These are phyloP conservation scores for Starmera caribaea DNA, from an alignment of 805 yeast species.

Conservation along the genomic window DNA sequence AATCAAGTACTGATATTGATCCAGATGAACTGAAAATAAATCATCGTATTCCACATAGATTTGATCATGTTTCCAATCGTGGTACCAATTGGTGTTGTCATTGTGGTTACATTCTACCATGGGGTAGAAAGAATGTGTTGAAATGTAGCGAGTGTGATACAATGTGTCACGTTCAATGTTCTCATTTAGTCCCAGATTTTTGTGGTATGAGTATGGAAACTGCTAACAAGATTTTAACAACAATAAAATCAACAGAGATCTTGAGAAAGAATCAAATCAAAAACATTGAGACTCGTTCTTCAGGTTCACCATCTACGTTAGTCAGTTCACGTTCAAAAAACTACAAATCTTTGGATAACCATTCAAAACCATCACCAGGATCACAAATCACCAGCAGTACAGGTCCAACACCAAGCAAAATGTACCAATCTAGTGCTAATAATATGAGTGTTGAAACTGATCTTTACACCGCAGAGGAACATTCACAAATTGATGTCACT, in stretches of 20 bases:
- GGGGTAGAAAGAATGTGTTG: slow-evolving; percentile 88
- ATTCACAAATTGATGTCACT: no score
- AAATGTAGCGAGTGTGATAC: slow-evolving; percentile 92
- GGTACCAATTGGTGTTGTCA: slow-evolving; percentile 99
- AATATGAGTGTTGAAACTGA: no score
- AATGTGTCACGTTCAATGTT: slow-evolving; percentile 89
- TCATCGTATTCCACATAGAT: slow-evolving; percentile 95
- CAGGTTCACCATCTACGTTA: slow-evolving; percentile 7
- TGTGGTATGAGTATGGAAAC: slow-evolving; percentile 98
- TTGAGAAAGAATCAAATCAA: slow-evolving; percentile 17
- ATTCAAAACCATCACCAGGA: not conserved
- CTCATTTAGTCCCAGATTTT: slow-evolving; percentile 93
- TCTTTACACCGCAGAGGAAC: no score
- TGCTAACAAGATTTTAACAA: slow-evolving; percentile 80
- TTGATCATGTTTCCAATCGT: slow-evolving; percentile 83
- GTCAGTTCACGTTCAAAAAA: no score
- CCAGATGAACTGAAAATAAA: slow-evolving; percentile 75
- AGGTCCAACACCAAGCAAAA: no score
- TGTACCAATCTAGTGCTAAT: no score
- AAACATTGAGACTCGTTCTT: slow-evolving; percentile 9
- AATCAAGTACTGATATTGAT: slow-evolving; percentile 58
- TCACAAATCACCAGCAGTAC: no score
- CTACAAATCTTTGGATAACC: no score
- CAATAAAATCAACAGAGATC: slow-evolving; percentile 67
- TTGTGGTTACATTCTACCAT: slow-evolving; percentile 92